Base-by-base conservation (phyloP, 2,329 filamentous ascomycete species). In the Didymella lethalis region DNA sequence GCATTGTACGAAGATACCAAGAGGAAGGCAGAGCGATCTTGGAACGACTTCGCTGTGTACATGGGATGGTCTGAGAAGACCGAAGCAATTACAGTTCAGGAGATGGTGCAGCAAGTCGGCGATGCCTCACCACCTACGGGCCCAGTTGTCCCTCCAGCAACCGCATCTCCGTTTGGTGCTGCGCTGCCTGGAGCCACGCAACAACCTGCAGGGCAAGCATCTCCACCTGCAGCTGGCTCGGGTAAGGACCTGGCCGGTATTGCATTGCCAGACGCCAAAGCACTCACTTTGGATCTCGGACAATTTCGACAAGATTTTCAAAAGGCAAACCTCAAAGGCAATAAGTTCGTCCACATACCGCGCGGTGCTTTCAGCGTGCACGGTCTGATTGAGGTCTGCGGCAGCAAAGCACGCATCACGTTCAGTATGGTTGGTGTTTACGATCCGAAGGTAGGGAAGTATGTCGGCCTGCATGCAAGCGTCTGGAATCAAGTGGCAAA, bases 321-420 rank as follows among this genome's bases (percentile, higher is more conserved):
- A n/a, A 70, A 64, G 52, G 26, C 63, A 3, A 54, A 57, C 44
- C 75, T 73, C 23, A 44, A 28, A 12, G 41, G 25, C 2, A 41
- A 55, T 26, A 12, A 4, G 18, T 1, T 3, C 38, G 2, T 44
- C 1, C 54, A 79, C 34, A 68, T 77, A 0, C 81, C 82, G 5
- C 75, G 81, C 12, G 82, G 82, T 3, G 76, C 74, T 3, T 77
- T 83, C 50, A 59, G 79, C 0, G 76, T 84, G 12, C 69, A 73
- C 1, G 82, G 81, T 4, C 54, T 83, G 32, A 71, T 84, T 1
- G 80, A 83, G 56, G 65, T 84, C 3, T 68, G 75, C n/a, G 82
- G 82, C 7, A 65, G 71, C 8, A 74, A 70, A 44, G 80, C 78
- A 0, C 73, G 71, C 41, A 64, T 79, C 55, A 77, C 79, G 5